Evolutionary conservation across 2,329 filamentous ascomycete genomes (phyloP), one percentile per base, ranked within the genome.

Genomic region (Penicillium thymicola): DNA sequence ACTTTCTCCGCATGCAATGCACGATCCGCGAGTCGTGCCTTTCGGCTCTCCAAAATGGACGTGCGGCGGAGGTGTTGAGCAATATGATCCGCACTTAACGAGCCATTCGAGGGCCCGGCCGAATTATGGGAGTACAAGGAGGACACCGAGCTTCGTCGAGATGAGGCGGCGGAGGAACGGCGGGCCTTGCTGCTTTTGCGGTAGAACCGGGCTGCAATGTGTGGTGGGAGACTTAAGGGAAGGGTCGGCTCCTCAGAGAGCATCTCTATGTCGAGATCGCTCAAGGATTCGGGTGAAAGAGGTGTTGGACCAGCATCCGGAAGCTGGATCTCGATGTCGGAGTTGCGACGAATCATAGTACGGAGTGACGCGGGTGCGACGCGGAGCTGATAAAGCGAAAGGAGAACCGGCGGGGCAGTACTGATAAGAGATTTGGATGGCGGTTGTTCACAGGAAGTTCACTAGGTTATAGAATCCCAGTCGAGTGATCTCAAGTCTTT

Each of bases 1-100:
- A 88, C 85, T 67, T 87, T 84, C 67, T 88, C 85, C 28, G 82
- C 85, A 75, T 88, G 85, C 13, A 84, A 82, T 6, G 85, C 85
- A 40, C 85, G 78, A 66, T 87, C 85, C 50, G 85, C 85, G 41
- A 87, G 75, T 52, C 85, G 78, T 21, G 84, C 85, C 67, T 86
- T 87, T 55, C 85, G 81, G 55, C 74, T 83, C 64, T 88, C 85
- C 54, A 88, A 79, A 47, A 88, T 87, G 34, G 85, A 86, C 14
- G 83, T 81, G 47, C 85, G 82, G 47, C 85, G 85, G 30, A 87
- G 78, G 68, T 87, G 84, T 72, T 87, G 85, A 46, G 84, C 85
- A 57, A 87, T 75, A 68, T 85, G 81, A 62, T 84, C 83, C 66
- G 79, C 82, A 63, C 84, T 81, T 46, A 78, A 77, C 25, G 76